These are phyloP conservation scores for Xylaria sp. DNA, from an alignment of 2,329 filamentous ascomycete genomes.

Conservation along the genomic window DNA sequence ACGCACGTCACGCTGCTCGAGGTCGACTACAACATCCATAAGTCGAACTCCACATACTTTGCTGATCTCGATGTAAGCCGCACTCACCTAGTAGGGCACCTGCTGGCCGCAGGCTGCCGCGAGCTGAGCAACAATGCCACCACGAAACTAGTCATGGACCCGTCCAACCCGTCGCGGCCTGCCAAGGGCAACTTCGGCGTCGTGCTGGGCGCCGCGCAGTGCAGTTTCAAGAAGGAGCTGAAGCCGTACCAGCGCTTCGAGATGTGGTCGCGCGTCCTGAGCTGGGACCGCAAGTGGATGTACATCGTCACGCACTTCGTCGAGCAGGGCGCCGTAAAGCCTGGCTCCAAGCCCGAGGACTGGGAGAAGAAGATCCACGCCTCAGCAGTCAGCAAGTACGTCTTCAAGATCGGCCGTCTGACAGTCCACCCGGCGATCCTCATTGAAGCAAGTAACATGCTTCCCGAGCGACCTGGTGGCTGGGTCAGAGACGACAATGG, in stretches of 20 bases:
- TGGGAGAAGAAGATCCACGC: slow-evolving; percentile 75
- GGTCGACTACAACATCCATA: slow-evolving; percentile 88
- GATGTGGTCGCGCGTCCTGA: slow-evolving; percentile 75
- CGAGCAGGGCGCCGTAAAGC: slow-evolving; percentile 66
- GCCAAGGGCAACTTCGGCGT: slow-evolving; percentile 67
- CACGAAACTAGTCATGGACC: slow-evolving; percentile 62
- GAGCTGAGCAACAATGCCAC: slow-evolving; percentile 60
- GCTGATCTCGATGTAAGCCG: slow-evolving; percentile 85
- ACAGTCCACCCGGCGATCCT: slow-evolving; percentile 86
- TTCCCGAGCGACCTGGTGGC: slow-evolving; percentile 77
- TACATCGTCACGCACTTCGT: slow-evolving; percentile 81
- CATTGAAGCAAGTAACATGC: slow-evolving; percentile 74
- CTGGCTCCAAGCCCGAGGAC: slow-evolving; percentile 54
- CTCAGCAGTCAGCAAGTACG: slow-evolving; percentile 80
- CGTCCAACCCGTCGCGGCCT: slow-evolving; percentile 56
- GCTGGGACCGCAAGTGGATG: slow-evolving; percentile 85
- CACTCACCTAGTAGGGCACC: slow-evolving; percentile 78
- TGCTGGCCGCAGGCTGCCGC: slow-evolving; percentile 69
- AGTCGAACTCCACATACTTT: slow-evolving; percentile 88
- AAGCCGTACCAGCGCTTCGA: slow-evolving; percentile 75
- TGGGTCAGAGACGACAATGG: slow-evolving; percentile 60
- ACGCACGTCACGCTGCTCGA: slow-evolving; percentile 77
- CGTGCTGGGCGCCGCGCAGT: slow-evolving; percentile 77
- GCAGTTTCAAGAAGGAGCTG: slow-evolving; percentile 79
- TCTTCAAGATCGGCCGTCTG: slow-evolving; percentile 81